These are phyloP conservation scores for Coffea canephora DNA, from an alignment of 257 asterid genomes.

Conservation along the genomic window DNA sequence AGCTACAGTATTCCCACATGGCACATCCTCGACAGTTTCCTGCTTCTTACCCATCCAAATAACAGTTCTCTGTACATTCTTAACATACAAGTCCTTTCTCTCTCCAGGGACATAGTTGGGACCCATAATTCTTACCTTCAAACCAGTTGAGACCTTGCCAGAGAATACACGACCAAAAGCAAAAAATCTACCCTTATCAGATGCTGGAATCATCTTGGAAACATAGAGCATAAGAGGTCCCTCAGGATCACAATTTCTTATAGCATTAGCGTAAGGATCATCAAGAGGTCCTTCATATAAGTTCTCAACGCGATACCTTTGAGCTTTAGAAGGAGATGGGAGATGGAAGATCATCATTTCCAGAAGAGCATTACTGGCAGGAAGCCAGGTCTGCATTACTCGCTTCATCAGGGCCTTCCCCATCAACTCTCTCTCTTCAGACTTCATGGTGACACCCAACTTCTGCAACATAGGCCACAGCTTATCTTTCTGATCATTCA, in stretches of 20 bases:
- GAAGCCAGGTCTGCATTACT: constrained; percentile 52
- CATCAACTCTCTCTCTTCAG: constrained; percentile 40
- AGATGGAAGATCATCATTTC: constrained; percentile 47
- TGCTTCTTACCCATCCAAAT: constrained; percentile 52
- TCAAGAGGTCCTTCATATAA: constrained; percentile 47
- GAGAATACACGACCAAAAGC: constrained; percentile 48
- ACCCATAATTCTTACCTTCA: constrained; percentile 47
- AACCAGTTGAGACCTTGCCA: constrained; percentile 35
- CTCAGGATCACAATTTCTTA: constrained; percentile 49
- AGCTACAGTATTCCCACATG: constrained; percentile 49
- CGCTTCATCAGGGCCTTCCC: constrained; percentile 45
- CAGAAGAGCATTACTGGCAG: constrained; percentile 37
- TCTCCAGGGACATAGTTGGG: constrained; percentile 46
- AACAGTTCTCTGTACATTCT: constrained; percentile 46
- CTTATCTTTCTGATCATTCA: constrained; percentile 47
- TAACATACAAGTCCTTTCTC: constrained; percentile 42
- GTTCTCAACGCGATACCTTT: constrained; percentile 45
- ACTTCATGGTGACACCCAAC: constrained; percentile 38
- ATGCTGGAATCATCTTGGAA: constrained; percentile 53
- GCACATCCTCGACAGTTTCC: constrained; percentile 49
- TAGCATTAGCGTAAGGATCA: constrained; percentile 40
- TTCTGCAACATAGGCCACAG: constrained; percentile 43
- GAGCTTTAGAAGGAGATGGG: constrained; percentile 43
- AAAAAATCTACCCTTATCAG: constrained; percentile 43
- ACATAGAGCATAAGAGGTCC: constrained; percentile 49